Evolutionary conservation across 2,329 filamentous ascomycete genomes (phyloP).

Genomic region (Xylariaceae sp.): DNA sequence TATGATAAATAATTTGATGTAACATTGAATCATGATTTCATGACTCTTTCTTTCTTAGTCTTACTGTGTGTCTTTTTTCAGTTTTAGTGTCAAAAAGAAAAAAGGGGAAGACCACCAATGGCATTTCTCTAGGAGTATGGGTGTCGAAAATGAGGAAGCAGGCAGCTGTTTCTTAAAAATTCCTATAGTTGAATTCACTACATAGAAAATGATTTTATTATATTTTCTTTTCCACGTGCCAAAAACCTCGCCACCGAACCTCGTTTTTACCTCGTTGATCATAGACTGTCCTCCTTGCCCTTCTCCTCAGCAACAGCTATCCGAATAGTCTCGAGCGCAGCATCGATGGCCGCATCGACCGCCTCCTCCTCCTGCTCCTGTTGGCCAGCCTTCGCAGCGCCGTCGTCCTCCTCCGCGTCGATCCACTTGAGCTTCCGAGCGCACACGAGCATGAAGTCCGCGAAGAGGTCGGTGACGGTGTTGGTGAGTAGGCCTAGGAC

Average conservation of each 20-base stretch:
- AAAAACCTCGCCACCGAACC: too few relatives aligned
- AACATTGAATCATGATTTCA: neutral
- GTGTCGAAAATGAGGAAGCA: too few relatives aligned
- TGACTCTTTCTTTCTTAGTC: neutral
- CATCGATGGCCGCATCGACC: slow-evolving; percentile 1
- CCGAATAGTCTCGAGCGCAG: slow-evolving; percentile 5
- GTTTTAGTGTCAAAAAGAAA: too few relatives aligned
- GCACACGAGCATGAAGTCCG: slow-evolving; percentile 8
- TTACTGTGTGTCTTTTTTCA: neutral
- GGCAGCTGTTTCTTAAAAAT: too few relatives aligned
- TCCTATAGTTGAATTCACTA: too few relatives aligned
- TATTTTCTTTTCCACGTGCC: too few relatives aligned
- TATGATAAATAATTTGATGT: neutral
- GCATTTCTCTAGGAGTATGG: too few relatives aligned
- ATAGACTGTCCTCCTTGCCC: too few relatives aligned
- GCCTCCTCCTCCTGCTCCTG: slow-evolving; percentile 3
- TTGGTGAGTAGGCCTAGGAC: slow-evolving; percentile 10
- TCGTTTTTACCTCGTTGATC: too few relatives aligned
- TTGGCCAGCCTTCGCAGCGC: neutral
- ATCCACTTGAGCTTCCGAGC: slow-evolving; percentile 10
- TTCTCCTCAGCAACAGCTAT: neutral
- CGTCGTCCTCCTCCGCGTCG: slow-evolving; percentile 4
- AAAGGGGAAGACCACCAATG: too few relatives aligned
- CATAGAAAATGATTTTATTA: too few relatives aligned
- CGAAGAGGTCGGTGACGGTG: slow-evolving; percentile 8